These are phyloP conservation scores for Venturia asperata DNA, from an alignment of 2,329 filamentous ascomycete genomes.

Conservation along the genomic window DNA sequence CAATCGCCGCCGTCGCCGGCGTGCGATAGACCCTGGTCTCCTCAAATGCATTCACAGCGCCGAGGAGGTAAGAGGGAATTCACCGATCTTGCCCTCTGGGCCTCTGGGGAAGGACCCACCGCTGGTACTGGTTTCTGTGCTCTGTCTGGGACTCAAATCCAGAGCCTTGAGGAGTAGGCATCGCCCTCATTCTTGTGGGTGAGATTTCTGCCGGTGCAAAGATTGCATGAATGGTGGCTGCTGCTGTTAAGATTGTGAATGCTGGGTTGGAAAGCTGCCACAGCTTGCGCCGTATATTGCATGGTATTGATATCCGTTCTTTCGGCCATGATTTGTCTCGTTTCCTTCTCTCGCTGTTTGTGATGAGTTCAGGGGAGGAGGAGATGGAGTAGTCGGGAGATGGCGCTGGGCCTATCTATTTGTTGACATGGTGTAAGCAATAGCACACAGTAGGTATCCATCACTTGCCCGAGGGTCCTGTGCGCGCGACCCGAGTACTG, in stretches of 20 bases:
- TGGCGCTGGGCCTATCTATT: no score
- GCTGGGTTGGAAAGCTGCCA: neutral
- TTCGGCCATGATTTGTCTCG: neutral
- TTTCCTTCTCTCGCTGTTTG: neutral
- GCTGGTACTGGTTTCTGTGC: no score
- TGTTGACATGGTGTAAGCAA: no score
- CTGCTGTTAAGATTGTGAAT: neutral
- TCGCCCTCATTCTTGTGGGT: neutral
- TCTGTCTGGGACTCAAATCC: no score
- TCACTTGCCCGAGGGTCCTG: neutral
- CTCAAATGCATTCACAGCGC: conserved; percentile 12
- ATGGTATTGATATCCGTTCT: neutral
- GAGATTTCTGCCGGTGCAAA: neutral
- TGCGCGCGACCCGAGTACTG: neutral
- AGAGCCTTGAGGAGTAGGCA: neutral
- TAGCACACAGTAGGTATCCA: no score
- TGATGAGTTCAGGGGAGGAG: neutral
- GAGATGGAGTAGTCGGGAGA: no score
- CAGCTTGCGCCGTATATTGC: neutral
- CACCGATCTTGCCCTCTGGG: no score
- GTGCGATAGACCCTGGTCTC: conserved; percentile 14
- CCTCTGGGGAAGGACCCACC: no score
- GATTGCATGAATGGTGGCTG: neutral
- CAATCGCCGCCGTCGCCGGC: conserved; percentile 1
- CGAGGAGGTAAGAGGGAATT: conserved; percentile 11